phyloP scores from a whole-genome alignment of 257 asterid species.

The Solanum arcanum region DNA sequence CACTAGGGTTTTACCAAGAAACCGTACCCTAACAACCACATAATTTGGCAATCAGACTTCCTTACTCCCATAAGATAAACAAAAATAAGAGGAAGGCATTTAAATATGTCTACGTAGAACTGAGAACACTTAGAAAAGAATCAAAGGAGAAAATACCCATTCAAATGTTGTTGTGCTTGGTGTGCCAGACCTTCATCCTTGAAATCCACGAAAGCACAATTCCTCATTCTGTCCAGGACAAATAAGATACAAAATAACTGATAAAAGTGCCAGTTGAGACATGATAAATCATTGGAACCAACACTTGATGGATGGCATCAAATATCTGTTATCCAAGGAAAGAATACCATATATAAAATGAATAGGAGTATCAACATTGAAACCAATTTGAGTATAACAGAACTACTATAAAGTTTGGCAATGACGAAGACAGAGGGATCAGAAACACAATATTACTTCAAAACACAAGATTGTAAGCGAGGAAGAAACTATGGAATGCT shows the following conservation, averaged over 20 bases:
- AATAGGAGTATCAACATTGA: background rate
- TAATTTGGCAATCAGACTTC: constrained; percentile 2
- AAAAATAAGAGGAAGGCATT: background rate
- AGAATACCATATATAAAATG: background rate
- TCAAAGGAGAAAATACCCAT: constrained; percentile 36
- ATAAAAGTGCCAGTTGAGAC: background rate
- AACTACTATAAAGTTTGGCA: background rate
- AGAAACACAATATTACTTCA: too few species aligned
- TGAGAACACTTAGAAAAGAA: background rate
- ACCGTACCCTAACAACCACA: constrained; percentile 43
- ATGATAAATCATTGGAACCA: background rate
- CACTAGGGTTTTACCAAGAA: constrained; percentile 69
- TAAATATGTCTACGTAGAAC: background rate
- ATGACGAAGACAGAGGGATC: background rate
- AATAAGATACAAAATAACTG: background rate
- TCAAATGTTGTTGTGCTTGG: constrained; percentile 72
- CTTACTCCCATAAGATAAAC: background rate
- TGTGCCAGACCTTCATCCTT: constrained; percentile 49
- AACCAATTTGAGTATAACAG: background rate
- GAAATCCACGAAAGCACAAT: constrained; percentile 80
- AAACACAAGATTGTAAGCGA: background rate
- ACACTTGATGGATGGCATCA: background rate
- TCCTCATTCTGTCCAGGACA: constrained; percentile 37
- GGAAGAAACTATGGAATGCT: background rate
- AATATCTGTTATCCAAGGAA: background rate